These are phyloP conservation scores for Funneliformis mosseae DNA, from an alignment of 192 early-diverging fungal genomes.

Conservation along the genomic window DNA sequence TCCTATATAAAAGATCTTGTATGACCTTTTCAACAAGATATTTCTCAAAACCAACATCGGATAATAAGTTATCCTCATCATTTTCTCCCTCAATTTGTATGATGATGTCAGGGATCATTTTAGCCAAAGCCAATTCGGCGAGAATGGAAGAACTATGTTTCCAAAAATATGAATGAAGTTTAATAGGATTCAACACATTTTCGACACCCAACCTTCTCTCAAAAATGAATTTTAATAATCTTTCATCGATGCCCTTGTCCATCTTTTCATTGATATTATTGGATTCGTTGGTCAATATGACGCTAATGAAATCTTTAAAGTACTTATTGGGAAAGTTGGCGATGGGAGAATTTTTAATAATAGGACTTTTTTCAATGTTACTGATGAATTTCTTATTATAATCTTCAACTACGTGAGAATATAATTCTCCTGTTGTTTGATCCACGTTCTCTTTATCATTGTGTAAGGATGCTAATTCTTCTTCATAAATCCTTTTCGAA, in stretches of 20 bases:
- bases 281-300: slow-evolving; percentile 8
- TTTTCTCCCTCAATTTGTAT: background rate
- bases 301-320: slow-evolving; percentile 27
- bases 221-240: slow-evolving; percentile 26
- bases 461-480: slow-evolving; percentile 2
- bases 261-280: background rate
- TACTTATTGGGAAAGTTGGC: slow-evolving; percentile 7
- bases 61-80: background rate
- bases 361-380: background rate
- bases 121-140: slow-evolving; percentile 23
- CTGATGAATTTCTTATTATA: slow-evolving; percentile 5
- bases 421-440: slow-evolving; percentile 11
- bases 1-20: background rate
- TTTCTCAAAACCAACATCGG: slow-evolving; percentile 2
- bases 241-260: background rate
- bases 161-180: slow-evolving; percentile 30
- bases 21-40: slow-evolving; percentile 6
- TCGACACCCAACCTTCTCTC: background rate
- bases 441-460: slow-evolving; percentile 30
- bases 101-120: background rate
- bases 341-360: slow-evolving; percentile 9
- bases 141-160: slow-evolving; percentile 22
- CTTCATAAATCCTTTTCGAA: background rate
- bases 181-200: slow-evolving; percentile 27
- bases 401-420: background rate